Conservation (phyloP, 805 yeast species). For the Lachancea dasiensis region DNA sequence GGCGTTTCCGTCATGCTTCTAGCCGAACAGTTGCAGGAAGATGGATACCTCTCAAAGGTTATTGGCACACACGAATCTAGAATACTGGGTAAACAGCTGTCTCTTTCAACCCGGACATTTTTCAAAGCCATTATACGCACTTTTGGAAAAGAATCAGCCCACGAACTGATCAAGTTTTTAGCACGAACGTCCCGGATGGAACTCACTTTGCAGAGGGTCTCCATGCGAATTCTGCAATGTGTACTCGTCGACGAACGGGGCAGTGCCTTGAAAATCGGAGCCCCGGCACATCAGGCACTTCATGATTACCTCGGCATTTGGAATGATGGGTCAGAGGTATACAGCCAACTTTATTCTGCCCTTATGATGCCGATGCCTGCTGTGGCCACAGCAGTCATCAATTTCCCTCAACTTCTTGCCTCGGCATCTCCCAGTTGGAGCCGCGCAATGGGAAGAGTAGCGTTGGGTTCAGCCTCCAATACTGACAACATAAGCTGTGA, state of each 20-base stretch:
- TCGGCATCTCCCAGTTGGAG: not conserved
- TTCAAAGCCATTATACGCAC: slow-evolving; percentile 34
- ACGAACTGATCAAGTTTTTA: slow-evolving; percentile 33
- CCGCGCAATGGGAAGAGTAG: not conserved
- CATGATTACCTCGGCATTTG: slow-evolving; percentile 25
- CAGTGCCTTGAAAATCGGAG: slow-evolving; percentile 17
- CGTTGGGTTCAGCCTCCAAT: too few species aligned
- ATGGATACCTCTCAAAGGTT: not conserved
- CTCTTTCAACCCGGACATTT: slow-evolving; percentile 20
- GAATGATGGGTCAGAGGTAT: slow-evolving; percentile 33
- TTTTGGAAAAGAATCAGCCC: slow-evolving; percentile 35
- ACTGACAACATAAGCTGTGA: not conserved
- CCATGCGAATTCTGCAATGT: slow-evolving; percentile 29
- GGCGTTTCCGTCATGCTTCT: slow-evolving; percentile 16
- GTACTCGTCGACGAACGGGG: slow-evolving; percentile 22
- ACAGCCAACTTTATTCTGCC: slow-evolving; percentile 21
- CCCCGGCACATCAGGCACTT: slow-evolving; percentile 22
- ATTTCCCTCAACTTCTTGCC: slow-evolving; percentile 4
- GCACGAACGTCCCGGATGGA: slow-evolving; percentile 31
- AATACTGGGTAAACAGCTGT: slow-evolving; percentile 15
- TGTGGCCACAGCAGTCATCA: slow-evolving; percentile 9
- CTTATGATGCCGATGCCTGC: slow-evolving; percentile 19
- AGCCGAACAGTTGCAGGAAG: slow-evolving; percentile 17
- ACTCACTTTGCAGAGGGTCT: slow-evolving; percentile 30
- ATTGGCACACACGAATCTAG: slow-evolving; percentile 19